A percentile compares a stretch with the other conserved stretches of the same genome.
Evolutionary conservation across 1,284 basidiomycete genomes (phyloP).

Genomic region (Rhodotorula sp.): DNA sequence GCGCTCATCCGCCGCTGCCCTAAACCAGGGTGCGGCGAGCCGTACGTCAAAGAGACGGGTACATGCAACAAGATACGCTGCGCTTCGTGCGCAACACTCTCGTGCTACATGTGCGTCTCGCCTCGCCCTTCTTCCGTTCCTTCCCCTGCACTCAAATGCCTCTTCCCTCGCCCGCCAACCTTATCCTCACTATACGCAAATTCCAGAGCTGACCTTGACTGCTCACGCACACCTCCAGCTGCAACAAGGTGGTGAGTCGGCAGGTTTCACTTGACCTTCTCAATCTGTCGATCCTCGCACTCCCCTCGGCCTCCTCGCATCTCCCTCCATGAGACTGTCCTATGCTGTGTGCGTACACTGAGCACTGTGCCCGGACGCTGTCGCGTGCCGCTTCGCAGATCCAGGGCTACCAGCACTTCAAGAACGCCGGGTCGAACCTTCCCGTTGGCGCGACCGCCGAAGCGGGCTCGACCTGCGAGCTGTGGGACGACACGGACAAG

Average conservation of each 20-base stretch:
- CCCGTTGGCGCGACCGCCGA: conserved; percentile 9
- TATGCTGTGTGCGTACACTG: neutral
- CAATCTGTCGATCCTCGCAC: too few relatives aligned
- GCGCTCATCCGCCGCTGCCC: conserved; percentile 42
- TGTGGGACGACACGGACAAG: conserved; percentile 37
- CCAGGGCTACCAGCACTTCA: conserved; percentile 42
- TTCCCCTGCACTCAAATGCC: too few relatives aligned
- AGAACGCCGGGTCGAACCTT: conserved; percentile 21
- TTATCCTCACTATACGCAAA: too few relatives aligned
- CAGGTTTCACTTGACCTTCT: too few relatives aligned
- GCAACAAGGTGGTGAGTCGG: conserved; percentile 5
- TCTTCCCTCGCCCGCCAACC: conserved; percentile 4
- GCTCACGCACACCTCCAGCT: neutral
- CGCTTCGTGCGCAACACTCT: conserved; percentile 25
- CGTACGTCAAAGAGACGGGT: conserved; percentile 38
- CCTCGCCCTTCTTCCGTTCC: neutral
- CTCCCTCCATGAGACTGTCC: neutral
- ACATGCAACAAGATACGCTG: conserved; percentile 32
- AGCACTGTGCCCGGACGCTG: neutral
- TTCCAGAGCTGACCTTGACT: neutral
- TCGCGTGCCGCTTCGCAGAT: neutral
- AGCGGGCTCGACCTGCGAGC: conserved; percentile 7
- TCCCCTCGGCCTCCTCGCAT: neutral
- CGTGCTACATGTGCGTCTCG: conserved; percentile 37
- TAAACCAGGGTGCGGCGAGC: conserved; percentile 29